phyloP scores from a whole-genome alignment of 1,139 yeast genomes.

The Hansenula lynferdii region DNA sequence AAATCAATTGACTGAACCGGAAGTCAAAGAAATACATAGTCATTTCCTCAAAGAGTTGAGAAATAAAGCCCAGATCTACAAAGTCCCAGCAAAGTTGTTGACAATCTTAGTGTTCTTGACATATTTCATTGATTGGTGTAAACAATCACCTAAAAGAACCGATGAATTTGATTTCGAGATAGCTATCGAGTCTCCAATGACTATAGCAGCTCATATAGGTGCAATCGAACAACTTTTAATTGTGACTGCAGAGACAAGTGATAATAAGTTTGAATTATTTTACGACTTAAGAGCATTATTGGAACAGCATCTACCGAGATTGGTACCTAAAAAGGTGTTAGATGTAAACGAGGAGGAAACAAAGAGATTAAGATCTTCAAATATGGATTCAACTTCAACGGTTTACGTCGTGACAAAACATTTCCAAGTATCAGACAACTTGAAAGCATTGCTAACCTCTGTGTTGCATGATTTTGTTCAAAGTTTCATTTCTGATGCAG shows the following conservation, averaged over 20 bases:
- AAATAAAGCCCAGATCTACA: slow-evolving; percentile 35
- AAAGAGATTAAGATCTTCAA: slow-evolving; percentile 49
- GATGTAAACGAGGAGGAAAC: slow-evolving; percentile 47
- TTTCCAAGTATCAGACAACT: slow-evolving; percentile 16
- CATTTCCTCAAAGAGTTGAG: slow-evolving; percentile 26
- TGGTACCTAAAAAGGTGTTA: slow-evolving; percentile 40
- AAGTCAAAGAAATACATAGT: slow-evolving; percentile 31
- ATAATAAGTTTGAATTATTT: slow-evolving; percentile 37
- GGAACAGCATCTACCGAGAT: slow-evolving; percentile 59
- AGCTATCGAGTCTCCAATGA: slow-evolving; percentile 47
- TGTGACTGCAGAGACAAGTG: slow-evolving; percentile 62
- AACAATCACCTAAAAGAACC: slow-evolving; percentile 37
- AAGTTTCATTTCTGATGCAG: slow-evolving; percentile 64
- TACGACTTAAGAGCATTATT: slow-evolving; percentile 67
- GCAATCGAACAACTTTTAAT: slow-evolving; percentile 78
- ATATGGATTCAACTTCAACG: slow-evolving; percentile 25
- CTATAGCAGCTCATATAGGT: slow-evolving; percentile 54
- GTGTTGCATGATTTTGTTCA: slow-evolving; percentile 45
- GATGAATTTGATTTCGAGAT: slow-evolving; percentile 37
- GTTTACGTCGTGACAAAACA: slow-evolving; percentile 18
- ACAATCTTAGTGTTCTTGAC: slow-evolving; percentile 57
- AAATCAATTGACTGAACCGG: slow-evolving; percentile 25
- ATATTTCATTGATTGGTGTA: slow-evolving; percentile 69
- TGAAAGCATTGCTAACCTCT: slow-evolving; percentile 15
- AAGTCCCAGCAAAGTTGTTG: slow-evolving; percentile 55